Evolutionary conservation across 1,284 basidiomycete species (phyloP), one percentile per base, ranked within the genome.

Genomic region (Malassezia japonica): DNA sequence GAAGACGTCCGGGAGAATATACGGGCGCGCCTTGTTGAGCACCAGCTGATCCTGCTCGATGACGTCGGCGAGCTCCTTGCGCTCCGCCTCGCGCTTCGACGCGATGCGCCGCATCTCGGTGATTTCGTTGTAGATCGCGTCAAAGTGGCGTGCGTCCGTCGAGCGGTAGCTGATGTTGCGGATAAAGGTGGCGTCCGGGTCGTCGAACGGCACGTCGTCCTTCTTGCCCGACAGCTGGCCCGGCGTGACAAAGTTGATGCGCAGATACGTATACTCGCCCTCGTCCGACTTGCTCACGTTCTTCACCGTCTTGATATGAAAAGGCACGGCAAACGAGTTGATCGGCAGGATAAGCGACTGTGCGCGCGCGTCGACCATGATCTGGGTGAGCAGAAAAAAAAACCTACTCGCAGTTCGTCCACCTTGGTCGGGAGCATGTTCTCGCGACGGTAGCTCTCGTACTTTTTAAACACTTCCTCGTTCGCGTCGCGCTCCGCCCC

Each of bases 191-290:
- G 92, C 84, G 58, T 94, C 87, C 1, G 92, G 89, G 72, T 96
- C 87, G 74, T 98, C 92, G 65, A 98, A 98, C 0, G 94, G 94
- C 83, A 90, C 95, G 62, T 99, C 94, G 71, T 99, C 94, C 76
- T 99, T 98, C 78, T 94, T 95, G 33, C 94, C 94, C 0, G 89
- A 86, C 40, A 96, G 83, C 72, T 96, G 91, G 41, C 94, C 94
- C 1, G 94, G 94, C 0, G 91, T 94, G 73, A 96, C 90, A 78
- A 98, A 95, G 76, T 98, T 98, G 75, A 99, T 90, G 4, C 94
- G 83, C 50, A 99, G 79, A 59, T 88, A 88, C 0, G 91, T 92
- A 72, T 84, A 87, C 47, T 96, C 89, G 7, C 87, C 88, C 73
- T 98, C 94, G 61, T 98, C 92, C 60, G 83, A 92, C 78, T 98